These are phyloP conservation scores for Nephelium lappaceum DNA, from an alignment of 345 rosid species.

Conservation along the genomic window DNA sequence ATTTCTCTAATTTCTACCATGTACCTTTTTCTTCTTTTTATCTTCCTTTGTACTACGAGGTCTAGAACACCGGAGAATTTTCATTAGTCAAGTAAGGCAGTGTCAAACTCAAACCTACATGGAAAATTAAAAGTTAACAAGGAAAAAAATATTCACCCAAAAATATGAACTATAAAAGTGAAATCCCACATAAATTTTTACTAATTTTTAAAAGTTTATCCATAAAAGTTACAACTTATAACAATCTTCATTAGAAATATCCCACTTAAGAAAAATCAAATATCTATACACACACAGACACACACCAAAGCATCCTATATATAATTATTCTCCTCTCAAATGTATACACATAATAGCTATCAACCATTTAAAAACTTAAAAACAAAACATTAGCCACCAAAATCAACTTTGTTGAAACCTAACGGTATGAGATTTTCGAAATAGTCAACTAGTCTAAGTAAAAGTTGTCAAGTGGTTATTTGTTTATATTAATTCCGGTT, in stretches of 20 bases:
- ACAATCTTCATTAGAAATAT: background rate
- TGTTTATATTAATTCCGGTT: background rate
- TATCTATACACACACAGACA: no score
- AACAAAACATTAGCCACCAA: background rate
- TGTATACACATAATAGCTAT: background rate
- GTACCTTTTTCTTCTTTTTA: background rate
- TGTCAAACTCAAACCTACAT: background rate
- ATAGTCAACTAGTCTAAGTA: slow-evolving; percentile 17
- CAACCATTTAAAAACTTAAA: background rate
- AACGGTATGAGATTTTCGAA: background rate
- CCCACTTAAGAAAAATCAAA: no score
- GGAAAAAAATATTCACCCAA: background rate
- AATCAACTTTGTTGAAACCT: slow-evolving; percentile 14
- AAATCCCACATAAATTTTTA: no score
- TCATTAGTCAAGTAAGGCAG: slow-evolving; percentile 1
- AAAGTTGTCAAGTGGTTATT: background rate
- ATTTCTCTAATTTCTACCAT: background rate
- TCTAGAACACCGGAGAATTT: background rate
- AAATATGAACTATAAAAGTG: no score
- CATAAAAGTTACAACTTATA: background rate
- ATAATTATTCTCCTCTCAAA: background rate
- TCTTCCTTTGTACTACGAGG: background rate
- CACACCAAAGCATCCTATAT: no score
- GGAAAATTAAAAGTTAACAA: background rate
- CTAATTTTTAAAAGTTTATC: no score